Evolutionary conservation across 352 stramenopile genomes (phyloP), one percentile per base, ranked within the genome.

Genomic region (Elongisporangium anandrum): DNA sequence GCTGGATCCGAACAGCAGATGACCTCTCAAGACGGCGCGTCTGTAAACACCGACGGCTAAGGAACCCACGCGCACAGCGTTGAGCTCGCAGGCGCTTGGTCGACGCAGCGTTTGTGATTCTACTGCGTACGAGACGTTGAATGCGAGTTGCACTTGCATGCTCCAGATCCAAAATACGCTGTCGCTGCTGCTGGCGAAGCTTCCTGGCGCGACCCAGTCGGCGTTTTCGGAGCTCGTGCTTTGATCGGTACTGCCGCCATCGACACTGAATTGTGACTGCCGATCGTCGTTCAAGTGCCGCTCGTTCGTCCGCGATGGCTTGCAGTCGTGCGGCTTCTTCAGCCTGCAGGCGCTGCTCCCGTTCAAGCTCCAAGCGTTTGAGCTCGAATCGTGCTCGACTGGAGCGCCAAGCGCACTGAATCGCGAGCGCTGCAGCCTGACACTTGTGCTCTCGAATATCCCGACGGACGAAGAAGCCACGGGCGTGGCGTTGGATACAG

Each of bases 1-100:
- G 73, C 52, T 89, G 79, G 51, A 89, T 79, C 12, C 54, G 57
- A 9, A 78, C 54, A 2, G 68, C 77, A 0, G 79, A 75, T 15
- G 54, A 61, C 2, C 66, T 70, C n/a, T 73, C 61, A 2, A 58
- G 19, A 1, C 72, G 61, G 8, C 70, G 49, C 2, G 52, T 52
- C 13, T 50, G 56, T 6, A 85, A 50, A 10, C 26, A 39, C 1
- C 59, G 68, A 0, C 74, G 66, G 52, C 67, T 75, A 22, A 81
- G 69, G 54, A 75, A 87, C 50, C 62, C 70, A 0, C 76, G 66
- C 54, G 66, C 79, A 4, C 61, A 51, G 22, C 75, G 66, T 26
- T 87, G 76, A 0, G 72, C 68, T n/a, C 54, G 47, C 34, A 79
- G 54, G 2, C 66, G 64, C 24, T 56, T 34, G 3, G 13, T 2